phyloP scores from a whole-genome alignment of 805 yeast species.

The Metschnikowia kofuensis region DNA sequence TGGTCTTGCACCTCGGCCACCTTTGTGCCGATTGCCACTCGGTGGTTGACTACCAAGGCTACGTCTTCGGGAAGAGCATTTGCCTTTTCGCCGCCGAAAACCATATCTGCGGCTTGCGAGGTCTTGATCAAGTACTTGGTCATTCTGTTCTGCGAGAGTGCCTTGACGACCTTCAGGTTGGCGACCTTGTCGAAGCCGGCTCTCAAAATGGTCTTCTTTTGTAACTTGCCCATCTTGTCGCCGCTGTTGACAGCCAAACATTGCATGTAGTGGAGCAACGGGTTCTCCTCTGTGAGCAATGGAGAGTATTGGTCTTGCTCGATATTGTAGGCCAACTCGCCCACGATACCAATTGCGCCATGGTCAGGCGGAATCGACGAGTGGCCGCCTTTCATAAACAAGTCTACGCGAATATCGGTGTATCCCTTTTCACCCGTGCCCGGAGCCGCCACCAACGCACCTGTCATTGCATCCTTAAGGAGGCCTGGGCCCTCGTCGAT shows the following conservation, averaged over 20 bases:
- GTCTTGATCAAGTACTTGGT: slow-evolving; percentile 30
- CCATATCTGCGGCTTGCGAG: slow-evolving; percentile 33
- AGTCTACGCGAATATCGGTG: slow-evolving; percentile 21
- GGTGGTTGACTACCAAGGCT: slow-evolving; percentile 30
- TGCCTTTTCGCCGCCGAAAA: slow-evolving; percentile 37
- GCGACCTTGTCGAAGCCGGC: slow-evolving; percentile 37
- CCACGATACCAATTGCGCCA: slow-evolving; percentile 71
- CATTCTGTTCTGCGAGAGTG: slow-evolving; percentile 17
- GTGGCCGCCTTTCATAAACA: slow-evolving; percentile 73
- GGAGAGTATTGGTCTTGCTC: slow-evolving; percentile 57
- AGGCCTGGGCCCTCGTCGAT: slow-evolving; percentile 20
- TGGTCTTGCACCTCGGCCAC: slow-evolving; percentile 22
- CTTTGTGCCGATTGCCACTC: slow-evolving; percentile 31
- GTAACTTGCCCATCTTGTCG: slow-evolving; percentile 19
- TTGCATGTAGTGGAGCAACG: slow-evolving; percentile 53
- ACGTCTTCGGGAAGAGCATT: slow-evolving; percentile 40
- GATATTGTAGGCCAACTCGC: slow-evolving; percentile 53
- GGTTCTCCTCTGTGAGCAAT: slow-evolving; percentile 51
- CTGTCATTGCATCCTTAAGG: slow-evolving; percentile 8
- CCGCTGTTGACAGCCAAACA: slow-evolving; percentile 58
- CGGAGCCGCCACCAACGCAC: slow-evolving; percentile 13
- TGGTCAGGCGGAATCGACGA: slow-evolving; percentile 80
- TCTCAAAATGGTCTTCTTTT: slow-evolving; percentile 32
- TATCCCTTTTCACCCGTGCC: slow-evolving; percentile 19
- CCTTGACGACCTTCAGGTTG: slow-evolving; percentile 24